phyloP scores from a whole-genome alignment of 1,284 basidiomycete genomes.

The Naganishia albida region DNA sequence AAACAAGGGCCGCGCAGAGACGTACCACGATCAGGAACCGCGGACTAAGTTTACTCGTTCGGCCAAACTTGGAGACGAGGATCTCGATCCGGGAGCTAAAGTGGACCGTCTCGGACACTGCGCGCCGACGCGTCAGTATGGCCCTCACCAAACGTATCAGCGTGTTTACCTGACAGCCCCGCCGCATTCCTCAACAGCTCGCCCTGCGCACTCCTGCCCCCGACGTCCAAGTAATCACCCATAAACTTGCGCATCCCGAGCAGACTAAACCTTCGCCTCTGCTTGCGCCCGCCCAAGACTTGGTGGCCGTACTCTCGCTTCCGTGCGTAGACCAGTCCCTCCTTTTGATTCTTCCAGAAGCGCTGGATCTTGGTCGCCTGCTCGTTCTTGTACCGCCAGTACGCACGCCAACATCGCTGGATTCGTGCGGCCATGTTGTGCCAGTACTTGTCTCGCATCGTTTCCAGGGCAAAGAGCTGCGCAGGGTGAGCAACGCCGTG shows the following conservation, averaged over 20 bases:
- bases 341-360: slow-evolving; percentile 99
- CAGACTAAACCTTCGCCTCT: slow-evolving; percentile 88
- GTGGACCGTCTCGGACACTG: slow-evolving; percentile 68
- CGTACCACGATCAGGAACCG: slow-evolving; percentile 85
- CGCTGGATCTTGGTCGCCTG: slow-evolving; percentile 93
- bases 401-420: slow-evolving; percentile 94
- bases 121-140: slow-evolving; percentile 24
- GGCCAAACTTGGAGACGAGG: slow-evolving; percentile 79
- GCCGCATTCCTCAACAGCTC: slow-evolving; percentile 75
- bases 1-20: slow-evolving; percentile 32
- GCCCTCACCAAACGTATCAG: not conserved
- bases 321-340: slow-evolving; percentile 82
- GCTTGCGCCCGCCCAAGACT: slow-evolving; percentile 86
- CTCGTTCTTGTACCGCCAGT: slow-evolving; percentile 91
- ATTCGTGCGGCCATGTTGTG: slow-evolving; percentile 99
- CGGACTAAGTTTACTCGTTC: slow-evolving; percentile 89
- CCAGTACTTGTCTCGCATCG: slow-evolving; percentile 99
- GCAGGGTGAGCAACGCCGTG: not conserved
- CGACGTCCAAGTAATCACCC: slow-evolving; percentile 95
- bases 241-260: slow-evolving; percentile 92
- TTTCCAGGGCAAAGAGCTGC: slow-evolving; percentile 94
- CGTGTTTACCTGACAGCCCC: slow-evolving; percentile 68
- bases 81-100: slow-evolving; percentile 87
- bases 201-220: slow-evolving; percentile 76
- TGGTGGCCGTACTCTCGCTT: slow-evolving; percentile 92